phyloP scores from a whole-genome alignment of 2,329 filamentous ascomycete species.

The Colletotrichum cordylinicola region DNA sequence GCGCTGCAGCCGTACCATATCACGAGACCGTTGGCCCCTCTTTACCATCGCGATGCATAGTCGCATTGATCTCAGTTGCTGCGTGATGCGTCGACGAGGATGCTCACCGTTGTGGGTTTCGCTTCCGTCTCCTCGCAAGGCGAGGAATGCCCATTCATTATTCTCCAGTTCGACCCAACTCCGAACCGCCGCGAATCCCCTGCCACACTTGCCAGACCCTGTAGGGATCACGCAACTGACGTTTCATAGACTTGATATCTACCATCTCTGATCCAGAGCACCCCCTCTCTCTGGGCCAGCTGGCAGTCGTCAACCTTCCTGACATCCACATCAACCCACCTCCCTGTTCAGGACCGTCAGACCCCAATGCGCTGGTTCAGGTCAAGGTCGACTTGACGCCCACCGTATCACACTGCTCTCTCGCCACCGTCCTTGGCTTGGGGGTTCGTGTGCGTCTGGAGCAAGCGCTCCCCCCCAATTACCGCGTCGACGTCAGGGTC shows the following conservation, averaged over 20 bases:
- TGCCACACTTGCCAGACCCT: not conserved
- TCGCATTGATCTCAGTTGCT: not conserved
- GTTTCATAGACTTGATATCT: constrained; percentile 79
- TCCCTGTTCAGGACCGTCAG: constrained; percentile 59
- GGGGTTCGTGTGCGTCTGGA: constrained; percentile 92
- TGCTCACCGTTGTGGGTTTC: not conserved
- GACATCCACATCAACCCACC: constrained; percentile 83
- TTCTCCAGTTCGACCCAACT: not conserved
- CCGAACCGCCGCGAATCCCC: not conserved
- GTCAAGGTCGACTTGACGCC: constrained; percentile 92
- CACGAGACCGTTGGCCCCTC: not conserved
- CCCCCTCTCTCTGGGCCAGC: constrained; percentile 88
- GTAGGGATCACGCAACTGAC: constrained; percentile 36
- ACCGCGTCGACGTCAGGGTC: constrained; percentile 89
- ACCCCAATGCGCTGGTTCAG: constrained; percentile 65
- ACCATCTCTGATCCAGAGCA: constrained; percentile 97
- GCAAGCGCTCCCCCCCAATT: constrained; percentile 88
- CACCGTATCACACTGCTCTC: constrained; percentile 94
- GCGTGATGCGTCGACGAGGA: not conserved
- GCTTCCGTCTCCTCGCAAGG: not conserved
- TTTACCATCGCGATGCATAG: not conserved
- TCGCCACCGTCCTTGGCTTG: constrained; percentile 94
- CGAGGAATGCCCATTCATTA: not conserved
- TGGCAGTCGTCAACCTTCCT: constrained; percentile 94
- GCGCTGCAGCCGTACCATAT: not conserved